Conservation (phyloP, 164 flowering plant genomes). For the Piper longum region DNA sequence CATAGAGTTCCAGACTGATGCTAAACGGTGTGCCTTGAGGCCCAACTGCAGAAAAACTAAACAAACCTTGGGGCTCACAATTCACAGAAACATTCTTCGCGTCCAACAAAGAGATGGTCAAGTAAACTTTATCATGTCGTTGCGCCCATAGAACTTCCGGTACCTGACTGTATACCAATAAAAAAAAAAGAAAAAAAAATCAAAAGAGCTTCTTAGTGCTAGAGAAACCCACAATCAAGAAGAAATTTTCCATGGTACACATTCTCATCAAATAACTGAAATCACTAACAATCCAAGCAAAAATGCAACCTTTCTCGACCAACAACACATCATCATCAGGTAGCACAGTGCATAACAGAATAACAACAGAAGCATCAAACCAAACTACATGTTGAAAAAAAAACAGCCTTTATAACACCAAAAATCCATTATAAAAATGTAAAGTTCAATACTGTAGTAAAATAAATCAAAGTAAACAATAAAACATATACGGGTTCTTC, state of each 20-base stretch:
- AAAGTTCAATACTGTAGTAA: no score
- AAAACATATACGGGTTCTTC: no score
- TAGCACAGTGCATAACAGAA: no score
- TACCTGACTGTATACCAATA: slow-evolving; percentile 33
- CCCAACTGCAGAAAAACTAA: slow-evolving; percentile 66
- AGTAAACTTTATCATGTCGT: slow-evolving; percentile 70
- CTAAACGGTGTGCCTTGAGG: slow-evolving; percentile 37
- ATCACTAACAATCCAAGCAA: no score
- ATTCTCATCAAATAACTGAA: no score
- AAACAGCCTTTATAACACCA: no score
- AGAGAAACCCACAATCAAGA: neutral
- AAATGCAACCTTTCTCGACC: no score
- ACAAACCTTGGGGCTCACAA: slow-evolving; percentile 57
- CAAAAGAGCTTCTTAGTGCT: neutral
- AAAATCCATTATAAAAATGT: no score
- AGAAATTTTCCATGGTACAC: neutral
- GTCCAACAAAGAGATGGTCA: slow-evolving; percentile 75
- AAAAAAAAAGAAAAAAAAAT: neutral
- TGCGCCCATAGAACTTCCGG: slow-evolving; percentile 98
- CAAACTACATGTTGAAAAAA: no score
- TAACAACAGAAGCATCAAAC: no score
- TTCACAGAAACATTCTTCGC: slow-evolving; percentile 61
- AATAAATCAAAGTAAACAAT: no score
- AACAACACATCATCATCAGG: no score
- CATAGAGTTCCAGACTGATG: slow-evolving; percentile 44